Percentiles rank a stretch among this genome's conserved stretches.
These are phyloP conservation scores for Asterella californica DNA, from an alignment of 225 moss, liverwort and hornwort genomes.

Conservation along the genomic window DNA sequence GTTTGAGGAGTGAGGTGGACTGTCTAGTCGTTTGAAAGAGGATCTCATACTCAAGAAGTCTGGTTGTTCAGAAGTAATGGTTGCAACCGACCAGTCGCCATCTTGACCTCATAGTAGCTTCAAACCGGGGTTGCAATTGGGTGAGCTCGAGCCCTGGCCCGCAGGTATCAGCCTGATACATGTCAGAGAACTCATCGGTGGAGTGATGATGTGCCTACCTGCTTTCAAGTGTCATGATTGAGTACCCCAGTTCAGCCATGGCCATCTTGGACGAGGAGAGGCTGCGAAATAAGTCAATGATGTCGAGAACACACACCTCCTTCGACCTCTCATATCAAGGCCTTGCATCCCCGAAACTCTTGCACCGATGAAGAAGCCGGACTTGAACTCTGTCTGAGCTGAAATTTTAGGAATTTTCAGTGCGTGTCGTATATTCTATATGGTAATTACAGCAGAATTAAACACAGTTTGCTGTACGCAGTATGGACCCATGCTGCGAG, in stretches of 20 bases:
- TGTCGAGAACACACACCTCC: background rate
- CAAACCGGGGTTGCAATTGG: background rate
- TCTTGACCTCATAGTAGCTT: background rate
- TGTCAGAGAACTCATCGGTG: background rate
- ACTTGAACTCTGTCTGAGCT: background rate
- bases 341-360: background rate
- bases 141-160: background rate
- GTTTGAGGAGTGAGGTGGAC: background rate
- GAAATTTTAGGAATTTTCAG: background rate
- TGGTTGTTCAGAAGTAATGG: background rate
- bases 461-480: background rate
- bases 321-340: background rate
- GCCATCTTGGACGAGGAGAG: background rate
- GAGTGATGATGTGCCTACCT: slow-evolving; percentile 4
- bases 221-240: background rate
- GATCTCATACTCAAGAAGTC: background rate
- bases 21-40: background rate
- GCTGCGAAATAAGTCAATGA: background rate
- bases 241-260: background rate
- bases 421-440: background rate
- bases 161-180: background rate
- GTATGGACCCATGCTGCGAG: background rate
- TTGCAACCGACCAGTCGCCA: background rate
- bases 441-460: background rate
- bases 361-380: slow-evolving; percentile 2